These are phyloP conservation scores for Wickerhamiella shivajii DNA, from an alignment of 805 yeast species.

Conservation along the genomic window DNA sequence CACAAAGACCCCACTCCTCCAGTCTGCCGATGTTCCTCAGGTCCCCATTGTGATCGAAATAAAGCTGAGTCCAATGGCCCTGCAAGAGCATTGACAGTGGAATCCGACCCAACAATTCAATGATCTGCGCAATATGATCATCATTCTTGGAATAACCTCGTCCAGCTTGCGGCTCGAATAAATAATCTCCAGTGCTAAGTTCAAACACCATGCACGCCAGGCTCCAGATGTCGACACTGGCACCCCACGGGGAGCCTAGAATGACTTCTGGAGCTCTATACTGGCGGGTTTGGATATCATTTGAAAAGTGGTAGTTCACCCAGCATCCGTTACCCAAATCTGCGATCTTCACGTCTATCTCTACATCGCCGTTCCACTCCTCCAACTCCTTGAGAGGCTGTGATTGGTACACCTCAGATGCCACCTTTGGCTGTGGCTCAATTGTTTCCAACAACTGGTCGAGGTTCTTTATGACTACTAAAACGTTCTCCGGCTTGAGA, in stretches of 20 bases:
- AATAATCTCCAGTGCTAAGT: constrained; percentile 81
- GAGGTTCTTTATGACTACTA: constrained; percentile 72
- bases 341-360: constrained; percentile 61
- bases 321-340: constrained; percentile 90
- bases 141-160: constrained; percentile 68
- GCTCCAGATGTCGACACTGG: constrained; percentile 93
- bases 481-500: constrained; percentile 58
- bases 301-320: constrained; percentile 64
- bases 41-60: constrained; percentile 52
- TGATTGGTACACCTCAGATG: constrained; percentile 30
- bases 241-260: constrained; percentile 81
- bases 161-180: constrained; percentile 67
- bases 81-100: constrained; percentile 45
- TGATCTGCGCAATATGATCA: constrained; percentile 91
- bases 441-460: constrained; percentile 59
- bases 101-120: constrained; percentile 61
- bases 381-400: constrained; percentile 14
- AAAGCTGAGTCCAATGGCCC: constrained; percentile 46
- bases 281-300: constrained; percentile 84
- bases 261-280: constrained; percentile 84
- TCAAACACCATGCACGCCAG: constrained; percentile 84
- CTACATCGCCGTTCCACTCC: constrained; percentile 8
- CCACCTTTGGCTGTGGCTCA: constrained; percentile 41
- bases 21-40: constrained; percentile 65
- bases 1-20: constrained; percentile 78